These are phyloP conservation scores for Citrus unshiu DNA, from an alignment of 345 rosid genomes.

Conservation along the genomic window DNA sequence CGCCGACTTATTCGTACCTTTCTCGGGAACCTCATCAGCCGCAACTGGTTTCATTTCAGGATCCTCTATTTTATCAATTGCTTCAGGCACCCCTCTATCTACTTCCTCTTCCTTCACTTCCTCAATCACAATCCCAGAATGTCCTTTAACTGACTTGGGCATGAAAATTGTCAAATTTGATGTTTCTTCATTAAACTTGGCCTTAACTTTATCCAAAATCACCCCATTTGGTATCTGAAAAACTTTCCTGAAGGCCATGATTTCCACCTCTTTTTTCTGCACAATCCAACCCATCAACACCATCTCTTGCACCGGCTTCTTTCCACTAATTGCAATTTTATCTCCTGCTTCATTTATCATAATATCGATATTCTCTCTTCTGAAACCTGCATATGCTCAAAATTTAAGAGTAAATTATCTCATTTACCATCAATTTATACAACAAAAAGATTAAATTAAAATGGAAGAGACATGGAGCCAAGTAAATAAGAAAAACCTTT, in stretches of 20 bases:
- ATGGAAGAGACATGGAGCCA: neutral
- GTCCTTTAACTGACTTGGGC: constrained; percentile 64
- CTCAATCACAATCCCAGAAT: constrained; percentile 46
- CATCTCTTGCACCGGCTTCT: constrained; percentile 68
- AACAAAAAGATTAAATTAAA: neutral
- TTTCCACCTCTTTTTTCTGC: constrained; percentile 53
- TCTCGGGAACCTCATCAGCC: constrained; percentile 8
- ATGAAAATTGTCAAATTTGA: constrained; percentile 49
- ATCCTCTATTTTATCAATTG: constrained; percentile 7
- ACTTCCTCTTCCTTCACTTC: constrained; percentile 39
- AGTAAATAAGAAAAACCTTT: constrained; percentile 35
- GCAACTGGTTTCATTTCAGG: constrained; percentile 7
- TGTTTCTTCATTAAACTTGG: constrained; percentile 53
- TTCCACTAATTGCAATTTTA: constrained; percentile 48
- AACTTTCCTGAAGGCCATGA: constrained; percentile 49
- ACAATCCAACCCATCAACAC: constrained; percentile 57
- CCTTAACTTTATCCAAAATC: constrained; percentile 58
- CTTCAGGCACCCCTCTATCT: neutral
- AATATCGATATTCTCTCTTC: constrained; percentile 52
- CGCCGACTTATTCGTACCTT: neutral
- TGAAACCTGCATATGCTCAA: constrained; percentile 48
- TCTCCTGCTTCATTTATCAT: constrained; percentile 66
- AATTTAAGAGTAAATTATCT: neutral
- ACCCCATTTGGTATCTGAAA: constrained; percentile 60
- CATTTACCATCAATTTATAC: neutral